Base-by-base conservation (phyloP, 352 stramenopile genomes). In the Phytopythium aichiense region DNA sequence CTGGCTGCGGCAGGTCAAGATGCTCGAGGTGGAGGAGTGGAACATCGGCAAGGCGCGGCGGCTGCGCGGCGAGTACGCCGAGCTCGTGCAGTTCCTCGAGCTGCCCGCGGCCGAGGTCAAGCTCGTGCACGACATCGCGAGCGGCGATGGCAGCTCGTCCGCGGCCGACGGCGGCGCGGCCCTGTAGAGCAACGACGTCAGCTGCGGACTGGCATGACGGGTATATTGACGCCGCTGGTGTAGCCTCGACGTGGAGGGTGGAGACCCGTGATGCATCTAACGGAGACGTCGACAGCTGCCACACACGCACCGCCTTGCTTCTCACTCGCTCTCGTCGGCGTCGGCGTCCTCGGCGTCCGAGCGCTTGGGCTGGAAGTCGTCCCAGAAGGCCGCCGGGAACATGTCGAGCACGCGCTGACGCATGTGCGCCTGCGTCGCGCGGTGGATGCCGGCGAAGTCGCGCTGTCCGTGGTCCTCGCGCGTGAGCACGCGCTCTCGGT, bases 1-100 rank as follows among this genome's bases (percentile, higher is more conserved):
- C 37, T 94, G 85, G 85, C 57, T 94, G 33, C 76, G 79, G 56
- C 71, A 87, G 8, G 70, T 81, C 4, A 91, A 92, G 64, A 64
- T 64, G 31, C 61, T 94, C 8, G 79, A 91, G 54, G 72, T 76
- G 0, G 81, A 94, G 46, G 71, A 87, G 59, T 89, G 79, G 76
- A 87, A 91, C 67, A 53, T 85, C 6, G 78, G 84, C 43, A 76
- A 77, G 55, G 77, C 73, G 42, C 63, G 63, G 4, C 72, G 73
- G 7, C 53, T 91, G 37, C 61, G 69, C n/a, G 71, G 54, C 30
- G 71, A 87, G 40, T 75, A 76, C 31, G 59, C 72, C 7, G 85
- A 92, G 20, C 69, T 94, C 15, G 66, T 72, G 28, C 73, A 80
- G 49, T 94, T 88, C 30, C 53, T 94, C 9, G 69, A 90, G 49